Evolutionary conservation across 2,329 filamentous ascomycete species (phyloP).

Genomic region (Gaeumannomyces sp.): DNA sequence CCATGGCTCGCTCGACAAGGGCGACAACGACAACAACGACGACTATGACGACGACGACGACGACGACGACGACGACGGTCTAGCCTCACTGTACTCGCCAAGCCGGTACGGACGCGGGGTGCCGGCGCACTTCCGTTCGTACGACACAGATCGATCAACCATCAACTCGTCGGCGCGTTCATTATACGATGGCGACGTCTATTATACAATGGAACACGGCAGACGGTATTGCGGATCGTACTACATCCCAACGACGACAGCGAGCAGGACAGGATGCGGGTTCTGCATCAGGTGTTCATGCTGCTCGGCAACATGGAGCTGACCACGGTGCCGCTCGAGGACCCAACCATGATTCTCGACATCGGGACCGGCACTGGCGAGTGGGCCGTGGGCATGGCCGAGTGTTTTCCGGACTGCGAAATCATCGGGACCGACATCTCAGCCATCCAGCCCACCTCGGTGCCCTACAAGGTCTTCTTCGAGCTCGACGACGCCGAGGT

Average conservation of each 20-base stretch:
- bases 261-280: slow-evolving; percentile 35
- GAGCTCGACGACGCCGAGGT: slow-evolving; percentile 52
- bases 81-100: slow-evolving; percentile 35
- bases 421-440: slow-evolving; percentile 54
- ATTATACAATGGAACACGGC: slow-evolving; percentile 52
- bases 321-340: slow-evolving; percentile 27
- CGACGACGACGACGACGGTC: slow-evolving; percentile 13
- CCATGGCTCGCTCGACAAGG: too few species aligned
- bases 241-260: slow-evolving; percentile 55
- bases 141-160: not conserved
- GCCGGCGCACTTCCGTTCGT: too few species aligned
- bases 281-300: slow-evolving; percentile 27
- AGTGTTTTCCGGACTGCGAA: slow-evolving; percentile 46
- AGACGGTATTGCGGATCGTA: slow-evolving; percentile 54
- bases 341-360: slow-evolving; percentile 44
- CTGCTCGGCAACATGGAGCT: slow-evolving; percentile 26
- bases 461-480: slow-evolving; percentile 54
- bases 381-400: slow-evolving; percentile 47
- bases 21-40: not conserved
- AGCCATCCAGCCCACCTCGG: slow-evolving; percentile 49
- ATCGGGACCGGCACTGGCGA: slow-evolving; percentile 54
- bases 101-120: slow-evolving; percentile 25
- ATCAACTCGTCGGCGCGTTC: slow-evolving; percentile 27
- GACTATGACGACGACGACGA: slow-evolving; percentile 19
- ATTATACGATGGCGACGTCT: slow-evolving; percentile 27